Base-by-base conservation (phyloP, 2,329 filamentous ascomycete genomes). In the Bimuria novae-zelandiae region DNA sequence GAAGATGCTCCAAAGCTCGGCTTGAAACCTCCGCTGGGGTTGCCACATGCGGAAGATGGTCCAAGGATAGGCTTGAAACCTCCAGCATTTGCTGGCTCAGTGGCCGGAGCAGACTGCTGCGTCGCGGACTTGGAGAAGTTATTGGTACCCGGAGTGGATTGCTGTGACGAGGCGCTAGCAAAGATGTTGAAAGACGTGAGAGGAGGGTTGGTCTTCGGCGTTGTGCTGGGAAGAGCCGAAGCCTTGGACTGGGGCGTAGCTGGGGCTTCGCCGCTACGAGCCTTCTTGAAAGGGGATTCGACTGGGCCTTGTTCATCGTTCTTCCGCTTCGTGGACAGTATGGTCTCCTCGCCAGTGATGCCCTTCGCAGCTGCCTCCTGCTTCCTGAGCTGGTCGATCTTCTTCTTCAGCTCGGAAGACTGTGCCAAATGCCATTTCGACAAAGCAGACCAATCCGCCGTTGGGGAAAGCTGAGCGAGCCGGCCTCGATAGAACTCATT, bases 261-360 rank as follows among this genome's bases (percentile, higher is more conserved):
- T 37, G 60, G 49, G 33, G 50, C 47, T n/a, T 59, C 55, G 30
- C 39, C 56, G 29, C 57, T 55, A 27, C 65, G 64, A 17, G 62
- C 54, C 37, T 65, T 69, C 54, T 72, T 72, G 6, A 59, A 58
- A 3, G 66, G 59, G 35, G 59, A 60, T 17, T 57, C 48, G 39
- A 65, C 54, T 4, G 57, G 60, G 6, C 23, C 16, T 4, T 57
- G 59, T 7, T 65, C 62, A 14, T 48, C 59, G 8, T 55, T 59
- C 49, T 69, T 71, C 33, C 68, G 69, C 53, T 72, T 71, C 2
- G 63, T 69, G n/a, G 68, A 72, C 21, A 72, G 41, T 7, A 55
- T 55, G 3, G 69, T 69, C 46, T 72, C 70, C 23, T 60, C 54
- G 7, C 70, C 69, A 32, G 69, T 71, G 37, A 72, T 51, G 1